A percentile compares a stretch with the other conserved stretches of the same genome.
These are phyloP conservation scores for Bryoerythrophyllum caledonicum DNA, from an alignment of 225 moss, liverwort and hornwort genomes.

Conservation along the genomic window DNA sequence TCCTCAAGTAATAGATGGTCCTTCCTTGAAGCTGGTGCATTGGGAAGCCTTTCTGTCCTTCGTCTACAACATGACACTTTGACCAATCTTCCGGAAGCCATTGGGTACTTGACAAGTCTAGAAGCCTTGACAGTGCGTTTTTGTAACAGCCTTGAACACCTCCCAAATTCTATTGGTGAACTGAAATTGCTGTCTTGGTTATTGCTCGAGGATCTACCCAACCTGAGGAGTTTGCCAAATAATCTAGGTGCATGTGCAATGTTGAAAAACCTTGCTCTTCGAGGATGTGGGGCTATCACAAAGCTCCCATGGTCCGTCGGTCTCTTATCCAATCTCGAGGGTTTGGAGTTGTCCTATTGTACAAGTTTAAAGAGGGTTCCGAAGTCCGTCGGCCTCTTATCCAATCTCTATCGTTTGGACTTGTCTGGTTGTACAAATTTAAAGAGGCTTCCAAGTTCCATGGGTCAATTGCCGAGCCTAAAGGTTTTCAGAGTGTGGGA, in stretches of 20 bases:
- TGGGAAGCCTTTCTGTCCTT: background rate
- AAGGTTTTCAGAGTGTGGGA: background rate
- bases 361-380: too few species aligned
- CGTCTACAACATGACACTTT: fast-evolving
- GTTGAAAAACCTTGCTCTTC: background rate
- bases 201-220: background rate
- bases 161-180: slow-evolving; percentile 2
- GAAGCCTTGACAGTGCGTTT: fast-evolving
- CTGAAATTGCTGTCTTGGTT: background rate
- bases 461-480: background rate
- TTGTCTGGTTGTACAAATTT: background rate
- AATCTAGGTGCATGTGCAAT: background rate
- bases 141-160: background rate
- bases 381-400: too few species aligned
- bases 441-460: background rate
- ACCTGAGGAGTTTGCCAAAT: background rate
- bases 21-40: background rate
- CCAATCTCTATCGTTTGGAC: too few species aligned
- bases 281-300: background rate
- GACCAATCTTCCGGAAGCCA: background rate
- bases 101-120: background rate
- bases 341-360: too few species aligned
- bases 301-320: background rate
- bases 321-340: background rate
- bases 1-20: background rate